These are phyloP conservation scores for Cryptococcus sp. DNA, from an alignment of 1,284 basidiomycete genomes.

Conservation along the genomic window DNA sequence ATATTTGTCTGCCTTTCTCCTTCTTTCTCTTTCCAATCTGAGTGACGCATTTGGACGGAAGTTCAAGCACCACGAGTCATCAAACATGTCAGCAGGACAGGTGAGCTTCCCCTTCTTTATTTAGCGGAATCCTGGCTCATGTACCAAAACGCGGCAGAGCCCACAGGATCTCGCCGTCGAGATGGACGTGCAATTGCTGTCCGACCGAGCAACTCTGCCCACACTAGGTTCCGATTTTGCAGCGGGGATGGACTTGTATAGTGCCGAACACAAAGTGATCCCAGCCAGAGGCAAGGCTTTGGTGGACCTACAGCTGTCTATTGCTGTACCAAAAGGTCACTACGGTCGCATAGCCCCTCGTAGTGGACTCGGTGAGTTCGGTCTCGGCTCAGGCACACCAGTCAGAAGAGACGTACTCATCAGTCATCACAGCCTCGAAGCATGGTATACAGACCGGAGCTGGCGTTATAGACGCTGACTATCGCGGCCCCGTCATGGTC, in stretches of 20 bases:
- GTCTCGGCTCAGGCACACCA: slow-evolving; percentile 1
- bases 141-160: neutral
- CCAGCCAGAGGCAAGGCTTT: slow-evolving; percentile 86
- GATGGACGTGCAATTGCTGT: slow-evolving; percentile 62
- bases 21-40: too few relatives aligned
- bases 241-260: slow-evolving; percentile 94
- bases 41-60: too few relatives aligned
- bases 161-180: slow-evolving; percentile 9
- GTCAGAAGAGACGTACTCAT: neutral
- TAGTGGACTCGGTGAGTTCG: slow-evolving; percentile 76
- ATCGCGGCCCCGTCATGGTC: slow-evolving; percentile 89
- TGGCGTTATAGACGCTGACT: slow-evolving; percentile 95
- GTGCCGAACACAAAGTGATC: slow-evolving; percentile 74
- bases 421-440: slow-evolving; percentile 69
- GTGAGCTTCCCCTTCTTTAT: too few relatives aligned
- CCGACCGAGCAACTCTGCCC: slow-evolving; percentile 78
- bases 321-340: slow-evolving; percentile 87
- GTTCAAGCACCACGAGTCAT: too few relatives aligned
- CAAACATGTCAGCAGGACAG: too few relatives aligned
- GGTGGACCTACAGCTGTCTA: slow-evolving; percentile 83
- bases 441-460: slow-evolving; percentile 97
- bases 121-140: too few relatives aligned
- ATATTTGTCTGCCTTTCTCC: too few relatives aligned
- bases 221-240: slow-evolving; percentile 82
- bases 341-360: slow-evolving; percentile 96